Evolutionary conservation across 257 asterid species (phyloP).

Genomic region (Salvia rosmarinus): DNA sequence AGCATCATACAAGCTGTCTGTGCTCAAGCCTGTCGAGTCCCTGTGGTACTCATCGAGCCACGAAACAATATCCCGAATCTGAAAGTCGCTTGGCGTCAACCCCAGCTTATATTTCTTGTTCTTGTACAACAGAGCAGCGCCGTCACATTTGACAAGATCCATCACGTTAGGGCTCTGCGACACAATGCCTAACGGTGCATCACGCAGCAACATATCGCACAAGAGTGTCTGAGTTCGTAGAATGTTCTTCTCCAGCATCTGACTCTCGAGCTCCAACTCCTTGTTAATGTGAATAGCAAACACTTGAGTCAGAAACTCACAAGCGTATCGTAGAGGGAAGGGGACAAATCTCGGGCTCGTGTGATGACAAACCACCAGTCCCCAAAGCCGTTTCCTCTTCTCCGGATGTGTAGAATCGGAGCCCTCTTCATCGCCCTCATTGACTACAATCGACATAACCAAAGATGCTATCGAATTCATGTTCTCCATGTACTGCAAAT

Average conservation of each 20-base stretch:
- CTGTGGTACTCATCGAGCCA: conserved; percentile 85
- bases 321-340: conserved; percentile 91
- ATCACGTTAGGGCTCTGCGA: conserved; percentile 85
- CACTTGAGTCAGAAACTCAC: conserved; percentile 94
- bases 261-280: conserved; percentile 80
- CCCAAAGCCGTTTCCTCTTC: conserved; percentile 86
- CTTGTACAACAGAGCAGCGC: conserved; percentile 69
- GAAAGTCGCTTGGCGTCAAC: conserved; percentile 65
- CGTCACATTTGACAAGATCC: conserved; percentile 93
- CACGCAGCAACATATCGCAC: conserved; percentile 90
- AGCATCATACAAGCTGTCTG: conserved; percentile 87
- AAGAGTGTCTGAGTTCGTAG: conserved; percentile 82
- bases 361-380: conserved; percentile 92
- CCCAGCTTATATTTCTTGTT: conserved; percentile 60
- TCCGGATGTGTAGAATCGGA: conserved; percentile 57
- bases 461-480: conserved; percentile 91
- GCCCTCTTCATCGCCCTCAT: conserved; percentile 76
- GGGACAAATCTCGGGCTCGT: conserved; percentile 93
- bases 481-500: conserved; percentile 90
- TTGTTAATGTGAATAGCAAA: conserved; percentile 89
- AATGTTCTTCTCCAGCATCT: conserved; percentile 83
- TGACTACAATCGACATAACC: conserved; percentile 91
- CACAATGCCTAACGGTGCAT: conserved; percentile 83
- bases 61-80: conserved; percentile 72
- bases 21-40: conserved; percentile 91